Conservation (phyloP, 805 yeast species). For the Metschnikowia arizonensis region DNA sequence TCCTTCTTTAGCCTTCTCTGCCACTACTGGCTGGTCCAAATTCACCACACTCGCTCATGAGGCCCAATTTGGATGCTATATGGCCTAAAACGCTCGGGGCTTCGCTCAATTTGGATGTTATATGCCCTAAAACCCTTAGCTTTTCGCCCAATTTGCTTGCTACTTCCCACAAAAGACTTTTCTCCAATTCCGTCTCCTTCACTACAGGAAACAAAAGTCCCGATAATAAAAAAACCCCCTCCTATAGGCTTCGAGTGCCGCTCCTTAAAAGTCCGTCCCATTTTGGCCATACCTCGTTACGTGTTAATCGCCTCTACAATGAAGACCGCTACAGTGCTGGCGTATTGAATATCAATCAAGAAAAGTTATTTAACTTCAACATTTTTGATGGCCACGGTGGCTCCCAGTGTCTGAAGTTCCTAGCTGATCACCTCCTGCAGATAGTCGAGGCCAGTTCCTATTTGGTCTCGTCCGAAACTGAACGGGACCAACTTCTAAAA, state of each 20-base stretch:
- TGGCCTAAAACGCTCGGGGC: too few relatives aligned
- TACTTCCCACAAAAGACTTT: background rate
- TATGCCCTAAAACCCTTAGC: too few relatives aligned
- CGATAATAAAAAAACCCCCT: constrained; percentile 6
- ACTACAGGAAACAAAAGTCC: constrained; percentile 23
- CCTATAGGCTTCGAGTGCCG: constrained; percentile 47
- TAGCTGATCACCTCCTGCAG: constrained; percentile 50
- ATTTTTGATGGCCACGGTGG: constrained; percentile 98
- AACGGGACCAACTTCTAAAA: constrained; percentile 42
- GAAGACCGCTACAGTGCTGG: constrained; percentile 78
- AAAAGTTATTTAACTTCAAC: constrained; percentile 54
- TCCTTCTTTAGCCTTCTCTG: background rate
- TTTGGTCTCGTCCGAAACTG: constrained; percentile 23
- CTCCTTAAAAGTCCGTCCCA: constrained; percentile 62
- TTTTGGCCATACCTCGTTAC: constrained; percentile 72
- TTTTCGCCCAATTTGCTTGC: too few relatives aligned
- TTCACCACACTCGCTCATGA: background rate
- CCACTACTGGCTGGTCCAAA: background rate
- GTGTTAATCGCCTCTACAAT: constrained; percentile 73
- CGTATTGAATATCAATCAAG: constrained; percentile 39
- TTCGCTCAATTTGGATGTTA: too few relatives aligned
- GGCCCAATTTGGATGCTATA: background rate
- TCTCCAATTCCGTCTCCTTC: constrained; percentile 26
- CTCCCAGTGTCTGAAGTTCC: constrained; percentile 60
- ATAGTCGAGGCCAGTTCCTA: constrained; percentile 40